Percentiles rank a stretch among this genome's conserved stretches.
Evolutionary conservation across 495 filamentous ascomycete species (phyloP).

Genomic region (Hypoxylon rickii): DNA sequence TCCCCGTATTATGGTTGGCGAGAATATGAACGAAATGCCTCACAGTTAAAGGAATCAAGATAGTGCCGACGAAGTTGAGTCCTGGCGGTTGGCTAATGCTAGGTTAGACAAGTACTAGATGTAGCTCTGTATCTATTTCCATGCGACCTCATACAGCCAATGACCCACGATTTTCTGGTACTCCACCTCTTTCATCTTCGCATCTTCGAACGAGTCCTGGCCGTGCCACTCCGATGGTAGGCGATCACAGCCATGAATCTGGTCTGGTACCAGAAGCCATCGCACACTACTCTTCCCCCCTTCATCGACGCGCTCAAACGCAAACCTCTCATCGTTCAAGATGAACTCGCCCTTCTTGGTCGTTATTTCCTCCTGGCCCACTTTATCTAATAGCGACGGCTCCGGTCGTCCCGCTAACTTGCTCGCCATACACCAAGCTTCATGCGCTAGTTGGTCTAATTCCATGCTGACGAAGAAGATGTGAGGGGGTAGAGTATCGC

Average conservation of each 20-base stretch:
- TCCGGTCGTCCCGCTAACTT: conserved; percentile 37
- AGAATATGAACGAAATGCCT: too few relatives aligned
- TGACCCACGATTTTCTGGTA: conserved; percentile 35
- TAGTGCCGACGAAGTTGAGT: too few relatives aligned
- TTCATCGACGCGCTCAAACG: conserved; percentile 37
- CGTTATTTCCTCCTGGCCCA: conserved; percentile 23
- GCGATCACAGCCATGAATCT: conserved; percentile 46
- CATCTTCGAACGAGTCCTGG: conserved; percentile 35
- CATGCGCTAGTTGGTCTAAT: conserved; percentile 49
- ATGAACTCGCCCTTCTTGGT: conserved; percentile 29
- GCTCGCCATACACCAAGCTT: conserved; percentile 43
- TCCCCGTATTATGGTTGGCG: too few relatives aligned
- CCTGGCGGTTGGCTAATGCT: too few relatives aligned
- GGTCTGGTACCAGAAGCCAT: conserved; percentile 49
- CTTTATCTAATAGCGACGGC: conserved; percentile 29
- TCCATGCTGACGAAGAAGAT: conserved; percentile 58
- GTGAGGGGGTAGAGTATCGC: conserved; percentile 36
- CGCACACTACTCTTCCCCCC: conserved; percentile 30
- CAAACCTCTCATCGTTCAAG: conserved; percentile 42
- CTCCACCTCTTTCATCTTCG: conserved; percentile 39
- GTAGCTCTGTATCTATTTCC: conserved; percentile 26
- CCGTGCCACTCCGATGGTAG: conserved; percentile 17
- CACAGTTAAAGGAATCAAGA: too few relatives aligned
- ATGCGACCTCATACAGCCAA: conserved; percentile 41
- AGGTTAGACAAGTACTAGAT: too few relatives aligned